Conservation (phyloP, 495 filamentous ascomycete species). For the Immersiella caudata region DNA sequence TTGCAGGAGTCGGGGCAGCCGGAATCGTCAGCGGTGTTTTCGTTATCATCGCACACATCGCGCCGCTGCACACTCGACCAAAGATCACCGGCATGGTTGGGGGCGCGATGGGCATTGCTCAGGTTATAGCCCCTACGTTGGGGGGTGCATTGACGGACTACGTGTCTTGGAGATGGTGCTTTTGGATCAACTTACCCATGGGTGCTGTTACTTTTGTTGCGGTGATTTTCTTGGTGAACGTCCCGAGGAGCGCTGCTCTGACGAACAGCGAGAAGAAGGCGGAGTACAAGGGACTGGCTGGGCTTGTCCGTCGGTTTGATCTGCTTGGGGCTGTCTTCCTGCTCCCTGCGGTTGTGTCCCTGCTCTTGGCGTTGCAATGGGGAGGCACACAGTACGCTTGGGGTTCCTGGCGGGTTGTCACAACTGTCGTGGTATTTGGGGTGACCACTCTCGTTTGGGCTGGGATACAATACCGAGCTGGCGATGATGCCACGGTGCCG, state of each 20-base stretch:
- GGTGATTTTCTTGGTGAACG: constrained; percentile 15
- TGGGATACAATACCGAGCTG: constrained; percentile 58
- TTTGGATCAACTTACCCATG: constrained; percentile 62
- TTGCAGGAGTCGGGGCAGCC: constrained; percentile 46
- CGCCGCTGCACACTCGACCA: neutral
- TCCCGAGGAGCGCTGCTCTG: neutral
- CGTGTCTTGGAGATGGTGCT: constrained; percentile 63
- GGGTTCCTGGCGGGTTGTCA: constrained; percentile 64
- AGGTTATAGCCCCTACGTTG: constrained; percentile 47
- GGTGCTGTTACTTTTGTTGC: constrained; percentile 38
- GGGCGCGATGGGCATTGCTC: constrained; percentile 31
- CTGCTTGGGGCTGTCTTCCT: constrained; percentile 38
- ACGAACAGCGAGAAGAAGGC: constrained; percentile 20
- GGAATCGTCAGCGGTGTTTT: constrained; percentile 24
- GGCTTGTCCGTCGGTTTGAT: constrained; percentile 19
- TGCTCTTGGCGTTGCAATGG: constrained; percentile 83
- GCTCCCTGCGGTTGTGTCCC: constrained; percentile 61
- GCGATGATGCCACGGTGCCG: constrained; percentile 69
- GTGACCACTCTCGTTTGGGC: constrained; percentile 61
- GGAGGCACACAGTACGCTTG: constrained; percentile 70
- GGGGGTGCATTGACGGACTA: constrained; percentile 38
- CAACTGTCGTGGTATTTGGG: constrained; percentile 63
- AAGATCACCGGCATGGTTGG: constrained; percentile 19
- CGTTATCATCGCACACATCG: constrained; percentile 17
- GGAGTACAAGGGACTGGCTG: constrained; percentile 21